These are phyloP conservation scores for Aciculosporium take DNA, from an alignment of 2,329 filamentous ascomycete species.

Conservation along the genomic window DNA sequence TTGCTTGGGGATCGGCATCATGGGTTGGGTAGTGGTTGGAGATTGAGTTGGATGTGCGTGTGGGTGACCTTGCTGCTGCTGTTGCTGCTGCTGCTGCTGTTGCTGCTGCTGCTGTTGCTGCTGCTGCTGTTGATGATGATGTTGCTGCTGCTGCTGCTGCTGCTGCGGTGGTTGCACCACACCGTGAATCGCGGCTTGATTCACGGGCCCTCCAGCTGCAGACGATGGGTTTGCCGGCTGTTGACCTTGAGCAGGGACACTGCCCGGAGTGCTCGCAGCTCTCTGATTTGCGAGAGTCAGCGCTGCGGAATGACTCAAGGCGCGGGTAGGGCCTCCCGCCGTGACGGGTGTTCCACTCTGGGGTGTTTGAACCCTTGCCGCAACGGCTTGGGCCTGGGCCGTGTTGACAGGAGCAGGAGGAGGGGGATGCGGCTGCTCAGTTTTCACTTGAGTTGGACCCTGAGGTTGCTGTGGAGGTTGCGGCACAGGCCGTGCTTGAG, in stretches of 20 bases:
- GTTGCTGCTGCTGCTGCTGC: slow-evolving; percentile 16
- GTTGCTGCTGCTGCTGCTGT: slow-evolving; percentile 19
- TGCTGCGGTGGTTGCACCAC: slow-evolving; percentile 13
- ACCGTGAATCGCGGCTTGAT: slow-evolving; percentile 20
- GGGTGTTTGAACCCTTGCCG: slow-evolving; percentile 34
- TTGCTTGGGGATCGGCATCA: slow-evolving; percentile 72
- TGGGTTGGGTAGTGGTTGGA: slow-evolving; percentile 33
- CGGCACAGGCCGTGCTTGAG: slow-evolving; percentile 16
- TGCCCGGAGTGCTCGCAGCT: slow-evolving; percentile 21
- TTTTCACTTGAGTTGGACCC: slow-evolving; percentile 13
- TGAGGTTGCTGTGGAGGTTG: slow-evolving; percentile 14
- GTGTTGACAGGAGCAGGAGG: slow-evolving; percentile 38
- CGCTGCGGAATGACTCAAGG: slow-evolving; percentile 36
- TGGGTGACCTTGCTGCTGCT: slow-evolving; percentile 26
- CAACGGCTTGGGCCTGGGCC: slow-evolving; percentile 24
- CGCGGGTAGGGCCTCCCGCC: slow-evolving; percentile 23
- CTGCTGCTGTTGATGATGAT: slow-evolving; percentile 25
- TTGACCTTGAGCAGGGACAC: slow-evolving; percentile 17
- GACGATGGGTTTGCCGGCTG: slow-evolving; percentile 14
- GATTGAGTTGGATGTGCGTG: slow-evolving; percentile 36
- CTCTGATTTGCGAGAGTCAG: slow-evolving; percentile 33
- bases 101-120: slow-evolving; percentile 12
- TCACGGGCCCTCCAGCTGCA: slow-evolving; percentile 14
- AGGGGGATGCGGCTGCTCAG: slow-evolving; percentile 23
- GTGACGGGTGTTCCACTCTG: slow-evolving; percentile 28